These are phyloP conservation scores for Westerdykella ornata DNA, from an alignment of 2,329 filamentous ascomycete species.

Conservation along the genomic window DNA sequence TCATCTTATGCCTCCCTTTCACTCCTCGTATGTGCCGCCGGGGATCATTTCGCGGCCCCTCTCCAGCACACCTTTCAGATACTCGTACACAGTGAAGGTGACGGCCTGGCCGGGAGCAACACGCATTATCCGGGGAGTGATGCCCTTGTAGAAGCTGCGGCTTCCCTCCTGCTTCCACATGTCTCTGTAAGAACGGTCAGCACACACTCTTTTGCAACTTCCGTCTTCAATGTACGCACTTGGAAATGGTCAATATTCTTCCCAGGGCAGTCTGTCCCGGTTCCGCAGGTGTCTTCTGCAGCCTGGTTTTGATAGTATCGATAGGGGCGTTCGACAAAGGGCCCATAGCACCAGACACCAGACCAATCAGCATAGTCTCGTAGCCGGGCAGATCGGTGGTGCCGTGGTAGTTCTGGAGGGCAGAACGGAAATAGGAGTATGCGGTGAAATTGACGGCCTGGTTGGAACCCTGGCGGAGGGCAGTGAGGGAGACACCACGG, in stretches of 20 bases:
- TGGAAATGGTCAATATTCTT: constrained; percentile 69
- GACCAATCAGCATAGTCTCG: constrained; percentile 84
- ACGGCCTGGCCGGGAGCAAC: constrained; percentile 91
- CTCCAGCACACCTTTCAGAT: constrained; percentile 46
- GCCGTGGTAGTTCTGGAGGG: constrained; percentile 65
- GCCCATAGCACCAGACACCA: constrained; percentile 90
- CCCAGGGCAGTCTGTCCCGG: constrained; percentile 72
- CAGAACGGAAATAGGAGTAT: constrained; percentile 86
- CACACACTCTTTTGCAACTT: background rate
- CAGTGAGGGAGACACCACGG: constrained; percentile 87
- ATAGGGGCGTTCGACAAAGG: constrained; percentile 95
- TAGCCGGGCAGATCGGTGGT: constrained; percentile 71
- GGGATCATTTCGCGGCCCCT: constrained; percentile 42
- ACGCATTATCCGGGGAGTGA: constrained; percentile 94
- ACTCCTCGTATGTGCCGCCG: constrained; percentile 47
- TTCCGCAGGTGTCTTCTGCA: constrained; percentile 83
- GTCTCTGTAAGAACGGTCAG: constrained; percentile 26
- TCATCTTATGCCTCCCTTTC: constrained; percentile 5
- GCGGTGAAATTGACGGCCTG: constrained; percentile 96
- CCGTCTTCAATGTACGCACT: constrained; percentile 26
- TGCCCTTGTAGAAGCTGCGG: constrained; percentile 97
- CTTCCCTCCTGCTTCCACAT: constrained; percentile 78
- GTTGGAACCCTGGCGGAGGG: constrained; percentile 89
- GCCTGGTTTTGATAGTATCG: constrained; percentile 95
- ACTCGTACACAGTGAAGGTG: constrained; percentile 56